A percentile compares a stretch with the other conserved stretches of the same genome.
These are phyloP conservation scores for Cyclostephanos invisitatus DNA, from an alignment of 108 stramenopile species.

Conservation along the genomic window DNA sequence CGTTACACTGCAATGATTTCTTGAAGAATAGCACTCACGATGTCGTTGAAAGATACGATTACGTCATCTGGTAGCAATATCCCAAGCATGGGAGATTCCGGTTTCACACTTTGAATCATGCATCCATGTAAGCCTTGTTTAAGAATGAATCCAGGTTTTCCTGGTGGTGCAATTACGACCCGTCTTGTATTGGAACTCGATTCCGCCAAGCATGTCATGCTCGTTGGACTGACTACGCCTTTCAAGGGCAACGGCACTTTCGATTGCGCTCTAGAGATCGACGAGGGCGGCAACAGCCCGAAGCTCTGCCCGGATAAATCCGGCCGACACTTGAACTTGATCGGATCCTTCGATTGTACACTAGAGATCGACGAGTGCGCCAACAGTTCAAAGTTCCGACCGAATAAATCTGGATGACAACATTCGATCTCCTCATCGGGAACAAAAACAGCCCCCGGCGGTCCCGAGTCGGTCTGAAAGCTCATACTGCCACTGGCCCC, in stretches of 20 bases:
- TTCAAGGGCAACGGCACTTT: neutral
- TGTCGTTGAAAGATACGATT: no score
- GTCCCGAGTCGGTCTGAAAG: neutral
- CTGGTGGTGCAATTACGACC: neutral
- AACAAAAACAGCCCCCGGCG: neutral
- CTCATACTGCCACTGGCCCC: neutral
- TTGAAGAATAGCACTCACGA: no score
- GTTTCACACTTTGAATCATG: no score
- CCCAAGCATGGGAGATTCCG: no score
- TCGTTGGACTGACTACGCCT: neutral
- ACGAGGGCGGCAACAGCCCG: neutral
- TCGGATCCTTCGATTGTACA: neutral
- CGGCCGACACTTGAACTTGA: neutral
- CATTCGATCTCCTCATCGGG: no score
- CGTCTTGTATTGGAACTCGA: neutral
- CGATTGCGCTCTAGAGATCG: neutral
- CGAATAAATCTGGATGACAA: neutral
- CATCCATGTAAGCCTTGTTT: no score
- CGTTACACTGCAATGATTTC: neutral
- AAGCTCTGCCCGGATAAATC: neutral
- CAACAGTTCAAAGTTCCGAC: constrained; percentile 1
- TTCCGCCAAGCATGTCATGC: neutral
- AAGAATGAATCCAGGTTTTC: neutral
- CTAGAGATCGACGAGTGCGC: neutral
- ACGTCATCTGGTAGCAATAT: no score